Conservation (phyloP, 1,284 basidiomycete genomes). For the Leccinum huronense region DNA sequence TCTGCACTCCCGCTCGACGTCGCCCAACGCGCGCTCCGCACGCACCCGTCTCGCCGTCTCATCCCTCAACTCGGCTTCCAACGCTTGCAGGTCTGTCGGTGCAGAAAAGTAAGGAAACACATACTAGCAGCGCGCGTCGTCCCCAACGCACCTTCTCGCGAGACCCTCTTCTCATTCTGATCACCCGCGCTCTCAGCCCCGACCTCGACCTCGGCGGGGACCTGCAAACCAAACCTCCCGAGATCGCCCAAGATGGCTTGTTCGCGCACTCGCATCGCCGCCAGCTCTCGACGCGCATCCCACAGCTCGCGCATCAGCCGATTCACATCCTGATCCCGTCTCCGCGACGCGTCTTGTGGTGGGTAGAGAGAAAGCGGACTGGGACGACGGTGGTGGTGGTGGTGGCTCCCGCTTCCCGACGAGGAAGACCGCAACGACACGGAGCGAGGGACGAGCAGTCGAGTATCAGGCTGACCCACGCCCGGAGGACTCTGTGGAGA, state of each 20-base stretch:
- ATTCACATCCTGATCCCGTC: constrained; percentile 4
- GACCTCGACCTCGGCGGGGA: no score
- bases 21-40: constrained; percentile 28
- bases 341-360: not conserved
- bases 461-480: not conserved
- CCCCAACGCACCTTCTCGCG: constrained; percentile 17
- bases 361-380: not conserved
- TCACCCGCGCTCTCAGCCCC: not conserved
- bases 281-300: constrained; percentile 29
- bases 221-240: constrained; percentile 16
- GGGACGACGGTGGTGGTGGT: not conserved
- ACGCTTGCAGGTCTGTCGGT: constrained; percentile 16
- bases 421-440: not conserved
- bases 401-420: not conserved
- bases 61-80: constrained; percentile 26
- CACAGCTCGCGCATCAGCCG: constrained; percentile 23
- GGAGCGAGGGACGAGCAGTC: not conserved
- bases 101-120: not conserved
- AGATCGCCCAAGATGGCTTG: constrained; percentile 24
- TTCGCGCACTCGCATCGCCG: constrained; percentile 24
- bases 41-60: constrained; percentile 23
- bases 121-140: no score
- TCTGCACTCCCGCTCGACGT: constrained; percentile 32
- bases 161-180: not conserved
- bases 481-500: not conserved